Evolutionary conservation across 176 grass and related monocot genomes (phyloP), one percentile per base, ranked within the genome.

Genomic region (Poa pratensis): DNA sequence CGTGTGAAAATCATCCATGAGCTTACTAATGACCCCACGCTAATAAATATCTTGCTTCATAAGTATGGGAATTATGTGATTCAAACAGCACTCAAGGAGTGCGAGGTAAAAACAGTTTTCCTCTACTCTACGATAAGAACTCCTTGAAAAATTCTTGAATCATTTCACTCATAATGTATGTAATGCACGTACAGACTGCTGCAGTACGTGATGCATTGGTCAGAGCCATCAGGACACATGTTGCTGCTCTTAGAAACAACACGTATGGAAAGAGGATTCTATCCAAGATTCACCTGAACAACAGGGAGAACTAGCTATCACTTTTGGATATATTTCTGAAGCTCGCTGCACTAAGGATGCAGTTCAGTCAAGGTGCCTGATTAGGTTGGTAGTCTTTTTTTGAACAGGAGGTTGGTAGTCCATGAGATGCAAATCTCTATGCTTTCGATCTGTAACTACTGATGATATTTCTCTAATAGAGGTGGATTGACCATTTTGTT

Each of bases 61-160:
- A 82, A 89, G 74, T 96, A 69, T 50, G 94, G 91, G 8, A 96
- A 96, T 62, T 96, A 93, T 86, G 94, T 96, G 59, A 83, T 96
- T 83, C 94, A 93, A 80, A 85, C 87, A 69, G 89, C 94, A 52
- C 43, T 93, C 11, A 16, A 15, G 46, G 63, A 34, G 81, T 93
- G 87, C 39, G 70, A 87, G 91, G 94, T 89, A 78, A 74, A 54
- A 52, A 81, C 20, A 27, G 3, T 37, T 7, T 30, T 9, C 5
- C 54, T 22, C 80, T 7, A 7, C 49, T 24, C 46, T 40, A 32
- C 5, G 12, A 37, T 13, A 70, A 57, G 57, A 19, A 46, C 8
- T 20, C 1, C n/a, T 59, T 32, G 55, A 11, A n/a, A 68, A 50
- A 19, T 20, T 48, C 27, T 59, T 0, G 18, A 75, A 6, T 4